Evolutionary conservation across 192 early-diverging fungal genomes (phyloP).

Genomic region (Umbelopsis vinacea): DNA sequence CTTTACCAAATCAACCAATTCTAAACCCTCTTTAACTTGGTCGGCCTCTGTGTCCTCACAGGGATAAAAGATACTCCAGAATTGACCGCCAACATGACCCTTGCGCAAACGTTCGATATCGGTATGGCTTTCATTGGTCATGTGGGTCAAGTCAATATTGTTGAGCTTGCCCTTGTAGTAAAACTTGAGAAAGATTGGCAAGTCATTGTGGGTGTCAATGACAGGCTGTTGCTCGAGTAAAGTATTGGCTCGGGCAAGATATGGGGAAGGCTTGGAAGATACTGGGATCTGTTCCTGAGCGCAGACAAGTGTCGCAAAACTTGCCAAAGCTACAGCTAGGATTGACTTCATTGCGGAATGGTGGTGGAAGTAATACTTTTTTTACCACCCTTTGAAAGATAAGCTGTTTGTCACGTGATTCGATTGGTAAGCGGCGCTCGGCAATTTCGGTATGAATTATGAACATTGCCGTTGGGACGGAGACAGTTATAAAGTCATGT

Average conservation of each 20-base stretch:
- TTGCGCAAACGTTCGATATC: constrained; percentile 31
- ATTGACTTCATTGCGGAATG: not conserved
- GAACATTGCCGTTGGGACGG: no score
- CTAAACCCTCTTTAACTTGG: constrained; percentile 38
- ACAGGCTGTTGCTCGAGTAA: constrained; percentile 29
- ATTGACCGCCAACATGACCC: constrained; percentile 40
- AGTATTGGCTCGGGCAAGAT: constrained; percentile 22
- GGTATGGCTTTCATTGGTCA: constrained; percentile 34
- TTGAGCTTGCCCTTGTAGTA: constrained; percentile 33
- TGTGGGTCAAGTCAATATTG: constrained; percentile 17
- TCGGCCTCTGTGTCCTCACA: constrained; percentile 30
- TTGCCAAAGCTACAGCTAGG: not conserved
- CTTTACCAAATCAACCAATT: constrained; percentile 68
- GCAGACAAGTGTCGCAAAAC: not conserved
- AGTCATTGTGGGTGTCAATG: constrained; percentile 45
- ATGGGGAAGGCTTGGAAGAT: not conserved
- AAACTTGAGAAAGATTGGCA: constrained; percentile 27
- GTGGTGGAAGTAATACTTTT: not conserved
- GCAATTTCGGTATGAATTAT: no score
- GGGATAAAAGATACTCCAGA: constrained; percentile 42
- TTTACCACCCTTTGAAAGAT: not conserved
- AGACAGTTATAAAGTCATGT: no score
- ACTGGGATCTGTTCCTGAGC: constrained; percentile 14
- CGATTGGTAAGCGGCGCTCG: no score
- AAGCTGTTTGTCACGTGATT: not conserved